phyloP scores from a whole-genome alignment of 192 early-diverging fungal species.

The Coemansia biformis region DNA sequence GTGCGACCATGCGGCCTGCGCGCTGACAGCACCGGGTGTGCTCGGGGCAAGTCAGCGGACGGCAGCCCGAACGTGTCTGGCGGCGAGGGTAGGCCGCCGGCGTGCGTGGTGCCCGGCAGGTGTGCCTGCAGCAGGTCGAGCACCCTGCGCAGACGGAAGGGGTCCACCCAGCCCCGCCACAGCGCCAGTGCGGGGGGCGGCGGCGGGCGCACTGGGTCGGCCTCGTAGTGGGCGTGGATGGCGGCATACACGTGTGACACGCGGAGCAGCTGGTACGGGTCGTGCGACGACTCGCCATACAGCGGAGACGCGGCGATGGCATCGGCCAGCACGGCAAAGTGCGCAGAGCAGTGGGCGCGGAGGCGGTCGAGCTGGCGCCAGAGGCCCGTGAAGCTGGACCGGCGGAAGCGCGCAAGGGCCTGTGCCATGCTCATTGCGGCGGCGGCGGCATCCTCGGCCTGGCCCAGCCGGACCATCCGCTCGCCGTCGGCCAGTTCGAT shows the following conservation, averaged over 20 bases:
- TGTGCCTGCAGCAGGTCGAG: constrained; percentile 7
- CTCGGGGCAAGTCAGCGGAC: too few relatives aligned
- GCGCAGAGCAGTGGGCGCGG: constrained; percentile 19
- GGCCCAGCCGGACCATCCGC: constrained; percentile 35
- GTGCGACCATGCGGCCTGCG: constrained; percentile 1
- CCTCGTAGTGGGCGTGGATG: constrained; percentile 21
- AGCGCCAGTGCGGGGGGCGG: constrained; percentile 14
- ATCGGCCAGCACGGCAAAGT: constrained; percentile 23
- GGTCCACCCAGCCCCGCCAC: constrained; percentile 48
- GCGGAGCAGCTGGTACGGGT: constrained; percentile 40
- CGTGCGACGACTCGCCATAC: constrained; percentile 30
- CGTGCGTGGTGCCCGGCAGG: not conserved
- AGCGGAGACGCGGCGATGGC: constrained; percentile 23
- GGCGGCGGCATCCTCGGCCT: constrained; percentile 36
- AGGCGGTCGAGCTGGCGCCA: constrained; percentile 32
- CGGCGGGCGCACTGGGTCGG: not conserved
- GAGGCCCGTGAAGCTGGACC: constrained; percentile 41
- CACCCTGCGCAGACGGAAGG: constrained; percentile 8
- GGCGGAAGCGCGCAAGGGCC: constrained; percentile 40
- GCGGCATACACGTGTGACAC: constrained; percentile 27
- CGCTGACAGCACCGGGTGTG: too few relatives aligned
- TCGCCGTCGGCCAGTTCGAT: constrained; percentile 16
- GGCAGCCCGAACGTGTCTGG: constrained; percentile 6
- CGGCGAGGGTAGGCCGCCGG: constrained; percentile 12
- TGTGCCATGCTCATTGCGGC: constrained; percentile 26